phyloP scores from a whole-genome alignment of 1,284 basidiomycete genomes.

The Leccinum angustisporum region DNA sequence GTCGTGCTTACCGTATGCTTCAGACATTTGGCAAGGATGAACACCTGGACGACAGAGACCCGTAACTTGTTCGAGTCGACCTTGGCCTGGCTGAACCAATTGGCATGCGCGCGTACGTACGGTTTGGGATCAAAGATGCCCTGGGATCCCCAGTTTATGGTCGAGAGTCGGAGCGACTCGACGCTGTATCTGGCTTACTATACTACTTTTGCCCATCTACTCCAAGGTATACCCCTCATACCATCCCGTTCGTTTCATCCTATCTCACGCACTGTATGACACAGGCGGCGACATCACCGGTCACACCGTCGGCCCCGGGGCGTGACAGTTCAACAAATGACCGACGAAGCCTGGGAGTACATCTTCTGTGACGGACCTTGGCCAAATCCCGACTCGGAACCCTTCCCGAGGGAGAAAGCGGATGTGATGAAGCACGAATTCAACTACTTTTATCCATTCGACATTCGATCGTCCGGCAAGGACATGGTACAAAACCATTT shows the following conservation, averaged over 20 bases:
- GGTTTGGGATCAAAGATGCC: slow-evolving; percentile 95
- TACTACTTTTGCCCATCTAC: slow-evolving; percentile 80
- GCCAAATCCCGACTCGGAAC: slow-evolving; percentile 66
- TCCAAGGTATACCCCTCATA: slow-evolving; percentile 63
- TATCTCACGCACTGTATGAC: background rate
- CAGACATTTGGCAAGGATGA: slow-evolving; percentile 83
- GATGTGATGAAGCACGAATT: slow-evolving; percentile 89
- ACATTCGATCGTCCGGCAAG: slow-evolving; percentile 98
- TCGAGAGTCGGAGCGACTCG: slow-evolving; percentile 96
- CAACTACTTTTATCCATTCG: slow-evolving; percentile 98
- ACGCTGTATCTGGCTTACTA: slow-evolving; percentile 70
- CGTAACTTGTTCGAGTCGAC: slow-evolving; percentile 91
- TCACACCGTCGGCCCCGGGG: too few species aligned
- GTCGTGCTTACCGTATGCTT: background rate
- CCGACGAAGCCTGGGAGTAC: slow-evolving; percentile 97
- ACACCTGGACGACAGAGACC: slow-evolving; percentile 88
- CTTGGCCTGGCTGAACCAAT: slow-evolving; percentile 95
- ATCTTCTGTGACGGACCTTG: slow-evolving; percentile 79
- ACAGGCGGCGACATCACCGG: too few species aligned
- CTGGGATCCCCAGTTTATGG: slow-evolving; percentile 95
- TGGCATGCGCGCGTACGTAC: slow-evolving; percentile 98
- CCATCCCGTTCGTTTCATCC: background rate
- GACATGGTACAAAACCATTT: slow-evolving; percentile 97
- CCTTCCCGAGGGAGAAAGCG: slow-evolving; percentile 75
- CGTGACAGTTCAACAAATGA: slow-evolving; percentile 90